These are phyloP conservation scores for Epichloe bromicola DNA, from an alignment of 2,329 filamentous ascomycete species.

Conservation along the genomic window DNA sequence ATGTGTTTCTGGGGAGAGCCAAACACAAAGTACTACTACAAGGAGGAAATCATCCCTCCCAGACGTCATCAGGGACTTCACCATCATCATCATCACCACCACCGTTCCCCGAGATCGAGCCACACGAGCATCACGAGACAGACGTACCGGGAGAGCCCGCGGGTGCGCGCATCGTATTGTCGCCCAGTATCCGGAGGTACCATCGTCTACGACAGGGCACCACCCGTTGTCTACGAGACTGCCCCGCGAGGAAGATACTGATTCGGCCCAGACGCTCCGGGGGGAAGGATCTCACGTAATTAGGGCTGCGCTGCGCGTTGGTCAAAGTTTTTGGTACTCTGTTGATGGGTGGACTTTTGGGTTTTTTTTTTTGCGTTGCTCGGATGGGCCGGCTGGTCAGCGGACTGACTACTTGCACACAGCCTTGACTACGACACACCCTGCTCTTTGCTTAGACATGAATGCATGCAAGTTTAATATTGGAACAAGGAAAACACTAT, in stretches of 20 bases:
- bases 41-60: constrained; percentile 38
- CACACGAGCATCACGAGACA: constrained; percentile 27
- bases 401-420: background rate
- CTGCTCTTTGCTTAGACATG: background rate
- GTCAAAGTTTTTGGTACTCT: background rate
- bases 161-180: constrained; percentile 22
- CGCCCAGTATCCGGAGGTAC: constrained; percentile 10
- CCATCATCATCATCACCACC: constrained; percentile 20
- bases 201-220: constrained; percentile 26
- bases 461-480: background rate
- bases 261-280: background rate
- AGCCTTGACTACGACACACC: background rate
- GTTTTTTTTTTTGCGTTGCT: background rate
- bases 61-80: constrained; percentile 24
- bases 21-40: constrained; percentile 39
- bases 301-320: background rate
- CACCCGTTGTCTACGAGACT: constrained; percentile 1
- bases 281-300: background rate
- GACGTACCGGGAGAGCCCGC: constrained; percentile 27
- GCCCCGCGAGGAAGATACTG: background rate
- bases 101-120: constrained; percentile 27
- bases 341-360: background rate
- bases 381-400: background rate
- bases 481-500: too few relatives aligned
- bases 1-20: constrained; percentile 39